Conservation (phyloP, 2,329 filamentous ascomycete species). For the Cladophialophora yegresii region DNA sequence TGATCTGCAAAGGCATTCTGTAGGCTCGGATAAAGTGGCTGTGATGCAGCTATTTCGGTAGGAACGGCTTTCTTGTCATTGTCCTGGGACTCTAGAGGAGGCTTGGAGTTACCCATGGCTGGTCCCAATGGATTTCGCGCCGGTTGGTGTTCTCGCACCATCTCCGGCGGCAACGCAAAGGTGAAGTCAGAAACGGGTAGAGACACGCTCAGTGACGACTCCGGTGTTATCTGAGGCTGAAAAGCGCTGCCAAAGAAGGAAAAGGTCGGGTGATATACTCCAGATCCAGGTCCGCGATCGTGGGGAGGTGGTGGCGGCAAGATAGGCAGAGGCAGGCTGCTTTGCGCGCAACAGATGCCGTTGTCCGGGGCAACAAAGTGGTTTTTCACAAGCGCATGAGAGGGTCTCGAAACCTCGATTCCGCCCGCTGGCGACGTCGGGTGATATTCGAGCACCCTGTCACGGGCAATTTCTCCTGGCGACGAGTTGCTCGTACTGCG, state of each 20-base stretch:
- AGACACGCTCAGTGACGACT: background rate
- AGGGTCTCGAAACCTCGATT: background rate
- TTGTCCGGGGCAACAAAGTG: constrained; percentile 21
- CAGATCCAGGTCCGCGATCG: constrained; percentile 11
- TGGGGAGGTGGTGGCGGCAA: constrained; percentile 9
- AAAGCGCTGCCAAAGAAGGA: background rate
- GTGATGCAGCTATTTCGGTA: background rate
- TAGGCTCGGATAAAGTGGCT: constrained; percentile 21
- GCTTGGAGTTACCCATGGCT: constrained; percentile 43
- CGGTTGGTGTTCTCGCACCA: constrained; percentile 57
- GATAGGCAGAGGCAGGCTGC: constrained; percentile 6
- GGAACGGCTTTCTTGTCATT: constrained; percentile 33
- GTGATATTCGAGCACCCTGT: background rate
- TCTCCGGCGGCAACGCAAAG: constrained; percentile 38
- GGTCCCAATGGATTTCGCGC: constrained; percentile 43
- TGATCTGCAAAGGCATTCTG: constrained; percentile 30
- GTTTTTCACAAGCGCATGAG: background rate
- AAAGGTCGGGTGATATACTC: constrained; percentile 9
- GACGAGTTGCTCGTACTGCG: background rate
- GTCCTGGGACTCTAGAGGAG: constrained; percentile 34
- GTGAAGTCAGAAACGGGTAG: constrained; percentile 22
- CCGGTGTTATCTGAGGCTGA: constrained; percentile 11
- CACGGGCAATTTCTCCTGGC: constrained; percentile 2
- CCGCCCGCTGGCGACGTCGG: background rate
- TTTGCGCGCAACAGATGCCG: constrained; percentile 5